Evolutionary conservation across 2,329 filamentous ascomycete species (phyloP).

Genomic region (Coniochaeta sp.): DNA sequence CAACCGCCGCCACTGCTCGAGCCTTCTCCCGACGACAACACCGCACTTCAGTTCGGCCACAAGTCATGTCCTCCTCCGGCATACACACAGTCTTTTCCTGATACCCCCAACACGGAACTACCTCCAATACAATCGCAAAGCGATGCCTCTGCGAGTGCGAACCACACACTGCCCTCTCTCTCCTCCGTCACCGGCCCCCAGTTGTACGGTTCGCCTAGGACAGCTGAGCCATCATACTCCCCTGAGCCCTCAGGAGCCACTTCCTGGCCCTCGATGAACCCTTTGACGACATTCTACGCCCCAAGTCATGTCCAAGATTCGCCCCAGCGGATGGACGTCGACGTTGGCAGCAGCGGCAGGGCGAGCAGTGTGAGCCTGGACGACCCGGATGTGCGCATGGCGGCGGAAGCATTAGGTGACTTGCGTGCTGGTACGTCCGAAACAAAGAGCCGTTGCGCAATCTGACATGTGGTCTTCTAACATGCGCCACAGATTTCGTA

Average conservation of each 20-base stretch:
- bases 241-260: slow-evolving; percentile 17
- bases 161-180: slow-evolving; percentile 32
- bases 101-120: slow-evolving; percentile 29
- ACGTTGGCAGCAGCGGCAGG: slow-evolving; percentile 34
- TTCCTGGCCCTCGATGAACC: slow-evolving; percentile 43
- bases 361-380: slow-evolving; percentile 51
- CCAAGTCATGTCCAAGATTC: slow-evolving; percentile 38
- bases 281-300: slow-evolving; percentile 40
- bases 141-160: slow-evolving; percentile 16
- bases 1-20: not conserved
- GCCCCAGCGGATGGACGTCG: slow-evolving; percentile 41
- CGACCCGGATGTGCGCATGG: slow-evolving; percentile 61
- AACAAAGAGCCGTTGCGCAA: not conserved
- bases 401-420: slow-evolving; percentile 70
- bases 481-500: slow-evolving; percentile 50
- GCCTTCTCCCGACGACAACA: not conserved
- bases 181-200: slow-evolving; percentile 31
- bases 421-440: slow-evolving; percentile 63
- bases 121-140: slow-evolving; percentile 31
- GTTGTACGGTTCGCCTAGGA: slow-evolving; percentile 15
- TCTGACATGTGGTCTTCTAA: not conserved
- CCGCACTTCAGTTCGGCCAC: slow-evolving; percentile 8
- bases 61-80: slow-evolving; percentile 29
- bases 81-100: slow-evolving; percentile 27
- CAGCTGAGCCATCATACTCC: slow-evolving; percentile 19